Base-by-base conservation (phyloP, 2,329 filamentous ascomycete genomes). In the Aspergillus pseudoglaucus region DNA sequence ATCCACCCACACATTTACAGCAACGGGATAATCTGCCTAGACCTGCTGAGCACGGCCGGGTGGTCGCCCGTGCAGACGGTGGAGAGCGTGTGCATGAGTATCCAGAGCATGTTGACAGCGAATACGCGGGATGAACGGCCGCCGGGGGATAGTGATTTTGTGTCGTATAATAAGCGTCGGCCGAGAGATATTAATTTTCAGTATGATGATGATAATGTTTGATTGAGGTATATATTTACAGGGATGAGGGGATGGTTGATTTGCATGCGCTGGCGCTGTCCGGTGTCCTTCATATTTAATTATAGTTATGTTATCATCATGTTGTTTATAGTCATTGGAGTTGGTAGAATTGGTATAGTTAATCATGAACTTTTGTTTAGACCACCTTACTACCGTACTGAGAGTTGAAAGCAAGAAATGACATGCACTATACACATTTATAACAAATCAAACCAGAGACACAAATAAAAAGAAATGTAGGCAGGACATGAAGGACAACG, bases 61-160 rank as follows among this genome's bases (percentile, higher is more conserved):
- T 98, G 93, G 93, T 93, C 87, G 42, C 93, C 93, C 0, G 91
- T 98, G 0, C 93, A 98, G 66, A 96, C 91, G 50, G 93, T 96
- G 7, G 91, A 97, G 74, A 95, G 87, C 62, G 84, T 98, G 22
- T 96, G 90, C 74, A 93, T 98, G 81, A 95, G 89, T 68, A 80
- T 98, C 47, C 93, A 98, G 72, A 95, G 89, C 73, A 98, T 98
- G 93, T 72, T 98, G 63, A 96, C 93, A 1, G 90, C 91, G 52
- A 98, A 98, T 67, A 85, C 82, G 9, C 91, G 90, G 72, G 85
- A 91, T 61, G 90, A 97, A 71, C 79, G 93, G 30, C 93, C 93
- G 0, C 85, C 87, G 0, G 93, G 91, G 3, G 90, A 98, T 62
- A 87, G 86, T 47, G 86, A 93, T 9, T 97, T 98, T 62, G 90